Evolutionary conservation across 2,329 filamentous ascomycete species (phyloP), one percentile per base, ranked within the genome.

Genomic region (Xylaria sp.): DNA sequence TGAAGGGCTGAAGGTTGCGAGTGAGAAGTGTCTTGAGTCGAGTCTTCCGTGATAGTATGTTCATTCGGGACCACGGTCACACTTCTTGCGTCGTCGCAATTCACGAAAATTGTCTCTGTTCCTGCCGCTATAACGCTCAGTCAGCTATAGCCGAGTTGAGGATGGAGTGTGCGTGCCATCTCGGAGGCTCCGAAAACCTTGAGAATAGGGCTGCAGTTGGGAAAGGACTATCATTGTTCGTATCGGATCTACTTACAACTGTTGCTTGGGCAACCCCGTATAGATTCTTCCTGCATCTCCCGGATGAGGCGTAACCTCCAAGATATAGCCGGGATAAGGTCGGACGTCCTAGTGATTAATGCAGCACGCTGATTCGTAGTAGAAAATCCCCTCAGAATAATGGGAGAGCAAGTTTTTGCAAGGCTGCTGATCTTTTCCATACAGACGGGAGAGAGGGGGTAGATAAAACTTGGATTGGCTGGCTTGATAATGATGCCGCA

Each of bases 351-450:
- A 3, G 58, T 28, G 25, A 58, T 58, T n/a, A 32, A 66, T 48
- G 39, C 39, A 23, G 25, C 54, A 6, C 37, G 51, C n/a, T 64
- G 60, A 32, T 63, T 52, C 3, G 37, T 60, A 15, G 54, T 51
- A 3, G 60, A 51, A 60, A 89, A 88, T 0, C 84, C 86, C 1
- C 87, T 84, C 0, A 88, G 76, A 4, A 88, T 73, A 6, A 89
- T 76, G 0, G 87, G 87, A 0, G 87, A 88, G 73, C 85, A 85
- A 32, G 78, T 76, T 61, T 86, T 82, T 0, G 86, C 79, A 0
- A 89, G 74, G 0, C 74, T 70, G 0, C 84, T 80, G 1, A 86
- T 78, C 72, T 84, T 86, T 0, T 75, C 50, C n/a, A 83, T 81
- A 66, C 85, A 80, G 15, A 86, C 73, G 13, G 82, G 79, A 2